These are phyloP conservation scores for Mortierella sp. DNA, from an alignment of 371 early-diverging fungal genomes.

Conservation along the genomic window DNA sequence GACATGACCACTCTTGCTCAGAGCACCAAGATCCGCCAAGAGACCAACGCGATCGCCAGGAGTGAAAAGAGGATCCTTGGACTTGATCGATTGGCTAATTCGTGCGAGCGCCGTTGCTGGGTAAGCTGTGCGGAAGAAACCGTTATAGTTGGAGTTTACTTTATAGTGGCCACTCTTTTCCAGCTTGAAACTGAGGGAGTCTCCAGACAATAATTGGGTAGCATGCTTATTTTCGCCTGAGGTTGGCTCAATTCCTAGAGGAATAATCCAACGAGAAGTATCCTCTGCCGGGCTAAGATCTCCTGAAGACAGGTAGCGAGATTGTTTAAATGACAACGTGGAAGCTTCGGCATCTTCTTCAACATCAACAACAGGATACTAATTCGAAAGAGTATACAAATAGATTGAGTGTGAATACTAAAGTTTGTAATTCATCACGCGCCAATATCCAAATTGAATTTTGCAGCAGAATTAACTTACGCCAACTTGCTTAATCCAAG, in stretches of 20 bases:
- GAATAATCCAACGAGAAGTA: constrained; percentile 69
- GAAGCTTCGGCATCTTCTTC: constrained; percentile 61
- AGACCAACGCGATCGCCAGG: constrained; percentile 79
- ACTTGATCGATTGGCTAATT: constrained; percentile 69
- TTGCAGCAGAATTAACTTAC: constrained; percentile 54
- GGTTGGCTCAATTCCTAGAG: constrained; percentile 65
- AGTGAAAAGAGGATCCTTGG: constrained; percentile 64
- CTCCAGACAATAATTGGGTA: constrained; percentile 60
- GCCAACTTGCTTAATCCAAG: constrained; percentile 89
- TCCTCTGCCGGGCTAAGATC: constrained; percentile 76
- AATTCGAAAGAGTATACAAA: constrained; percentile 5
- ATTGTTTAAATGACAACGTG: constrained; percentile 74
- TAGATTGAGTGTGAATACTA: neutral
- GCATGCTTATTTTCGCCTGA: constrained; percentile 52
- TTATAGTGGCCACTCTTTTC: constrained; percentile 65
- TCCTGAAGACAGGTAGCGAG: constrained; percentile 84
- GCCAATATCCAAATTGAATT: neutral
- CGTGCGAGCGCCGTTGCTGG: constrained; percentile 64
- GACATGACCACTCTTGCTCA: constrained; percentile 70
- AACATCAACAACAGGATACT: constrained; percentile 81
- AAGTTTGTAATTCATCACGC: neutral
- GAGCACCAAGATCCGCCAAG: constrained; percentile 72
- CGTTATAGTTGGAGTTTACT: constrained; percentile 67
- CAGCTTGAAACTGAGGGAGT: constrained; percentile 59
- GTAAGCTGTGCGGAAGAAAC: constrained; percentile 82